Evolutionary conservation across 1,284 basidiomycete genomes (phyloP).

Genomic region (Microstroma glucosiphilum): DNA sequence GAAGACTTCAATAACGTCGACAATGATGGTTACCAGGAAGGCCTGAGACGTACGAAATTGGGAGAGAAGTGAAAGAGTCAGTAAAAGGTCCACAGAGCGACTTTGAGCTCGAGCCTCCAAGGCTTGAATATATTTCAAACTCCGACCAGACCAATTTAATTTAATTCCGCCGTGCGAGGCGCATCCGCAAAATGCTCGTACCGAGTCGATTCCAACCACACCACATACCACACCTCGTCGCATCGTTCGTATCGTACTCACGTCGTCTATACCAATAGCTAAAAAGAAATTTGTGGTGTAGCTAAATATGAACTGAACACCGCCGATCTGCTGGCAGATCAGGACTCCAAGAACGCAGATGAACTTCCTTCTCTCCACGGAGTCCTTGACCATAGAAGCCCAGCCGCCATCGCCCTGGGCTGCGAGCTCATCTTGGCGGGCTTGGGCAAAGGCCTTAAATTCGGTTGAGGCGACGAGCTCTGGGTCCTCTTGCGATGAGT

Average conservation of each 20-base stretch:
- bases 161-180: too few species aligned
- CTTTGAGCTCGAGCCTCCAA: too few species aligned
- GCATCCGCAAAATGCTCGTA: too few species aligned
- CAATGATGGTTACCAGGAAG: conserved; percentile 53
- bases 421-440: conserved; percentile 52
- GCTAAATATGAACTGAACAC: conserved; percentile 52
- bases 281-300: conserved; percentile 45
- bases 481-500: conserved; percentile 51
- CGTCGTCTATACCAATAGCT: conserved; percentile 13
- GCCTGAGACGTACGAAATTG: conserved; percentile 38
- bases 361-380: conserved; percentile 50
- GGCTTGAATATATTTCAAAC: too few species aligned
- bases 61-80: conserved; percentile 13
- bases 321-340: not conserved
- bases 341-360: conserved; percentile 53
- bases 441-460: conserved; percentile 51
- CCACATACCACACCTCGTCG: too few species aligned
- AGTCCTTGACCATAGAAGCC: conserved; percentile 49
- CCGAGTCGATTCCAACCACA: too few species aligned
- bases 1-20: conserved; percentile 51
- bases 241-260: too few species aligned
- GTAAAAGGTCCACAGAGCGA: not conserved
- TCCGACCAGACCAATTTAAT: too few species aligned
- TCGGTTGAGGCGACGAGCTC: conserved; percentile 47
- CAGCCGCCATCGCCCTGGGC: conserved; percentile 49